Base-by-base conservation (phyloP, 2,329 filamentous ascomycete genomes). In the Epichloe bromicola region DNA sequence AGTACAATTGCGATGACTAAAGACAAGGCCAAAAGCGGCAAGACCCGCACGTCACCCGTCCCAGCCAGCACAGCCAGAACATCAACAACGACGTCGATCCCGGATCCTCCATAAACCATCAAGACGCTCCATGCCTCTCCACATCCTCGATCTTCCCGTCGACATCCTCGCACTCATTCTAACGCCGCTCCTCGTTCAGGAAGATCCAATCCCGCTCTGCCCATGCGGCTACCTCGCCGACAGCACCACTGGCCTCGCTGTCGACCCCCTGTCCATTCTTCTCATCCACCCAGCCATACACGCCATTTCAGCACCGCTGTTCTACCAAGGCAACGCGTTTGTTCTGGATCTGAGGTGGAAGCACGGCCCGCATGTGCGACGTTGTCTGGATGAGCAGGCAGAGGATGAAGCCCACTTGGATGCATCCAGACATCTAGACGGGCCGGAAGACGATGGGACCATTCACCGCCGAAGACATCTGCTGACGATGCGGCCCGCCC, bases 131-230 rank as follows among this genome's bases (percentile, higher is more conserved):
- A 50, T 52, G 53, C 19, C 49, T 10, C 38, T 26, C 23, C 60
- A 65, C 46, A 51, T 67, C 5, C 60, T 67, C 4, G 65, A 67
- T 37, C 59, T 67, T 3, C 64, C 65, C 3, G 56, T 65, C 52
- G 64, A 67, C 44, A 55, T 67, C 14, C 52, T 67, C 41, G 56
- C 58, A 39, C 56, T 65, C 44, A 63, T 67, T 39, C 55, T 66
- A 4, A 50, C 51, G 4, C 62, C 61, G 5, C 60, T 67, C 17
- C 55, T 67, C 40, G 61, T 55, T 14, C 56, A 60, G 12, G 51
- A 53, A 10, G 42, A 49, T 3, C 50, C 52, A 12, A 60, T 66
- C 40, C 44, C 55, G 4, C 55, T 67, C 19, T 67, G 65, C 34
- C 60, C 62, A 20, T 66, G 64, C 48, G 52, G 58, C 7, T n/a